These are phyloP conservation scores for Alternaria sp. DNA, from an alignment of 2,329 filamentous ascomycete genomes.

Conservation along the genomic window DNA sequence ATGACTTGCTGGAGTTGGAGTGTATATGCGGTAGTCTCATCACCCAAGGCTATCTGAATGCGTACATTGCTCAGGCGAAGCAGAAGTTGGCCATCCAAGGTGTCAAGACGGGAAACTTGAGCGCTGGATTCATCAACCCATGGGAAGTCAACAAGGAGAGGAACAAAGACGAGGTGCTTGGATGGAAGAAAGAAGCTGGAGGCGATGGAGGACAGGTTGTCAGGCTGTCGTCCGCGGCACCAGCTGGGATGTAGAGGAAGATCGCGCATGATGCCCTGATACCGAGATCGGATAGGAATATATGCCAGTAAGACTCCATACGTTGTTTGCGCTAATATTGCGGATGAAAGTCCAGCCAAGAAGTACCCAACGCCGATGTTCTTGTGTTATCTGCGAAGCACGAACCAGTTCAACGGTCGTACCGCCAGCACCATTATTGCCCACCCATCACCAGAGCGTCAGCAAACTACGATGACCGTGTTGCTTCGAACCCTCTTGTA, in stretches of 20 bases:
- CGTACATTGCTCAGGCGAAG: constrained; percentile 80
- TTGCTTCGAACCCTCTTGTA: background rate
- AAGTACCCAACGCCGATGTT: background rate
- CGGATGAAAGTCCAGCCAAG: background rate
- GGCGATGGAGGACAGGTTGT: constrained; percentile 58
- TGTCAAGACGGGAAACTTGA: constrained; percentile 65
- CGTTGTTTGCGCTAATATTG: background rate
- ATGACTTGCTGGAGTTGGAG: constrained; percentile 73
- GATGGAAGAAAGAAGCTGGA: constrained; percentile 67
- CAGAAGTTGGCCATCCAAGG: constrained; percentile 83
- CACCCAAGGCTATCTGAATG: constrained; percentile 79
- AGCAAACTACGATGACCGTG: background rate
- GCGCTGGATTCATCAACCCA: constrained; percentile 76
- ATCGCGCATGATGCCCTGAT: constrained; percentile 13
- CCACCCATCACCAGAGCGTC: background rate
- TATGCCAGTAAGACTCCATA: background rate
- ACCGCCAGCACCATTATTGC: background rate
- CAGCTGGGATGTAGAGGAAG: constrained; percentile 43
- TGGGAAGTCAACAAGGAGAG: constrained; percentile 71
- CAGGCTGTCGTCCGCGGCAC: constrained; percentile 62
- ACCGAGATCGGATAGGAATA: background rate
- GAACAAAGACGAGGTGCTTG: constrained; percentile 70
- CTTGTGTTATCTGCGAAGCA: background rate
- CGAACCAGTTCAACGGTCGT: background rate
- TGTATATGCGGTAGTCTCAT: constrained; percentile 77